A percentile compares a stretch with the other conserved stretches of the same genome.
These are phyloP conservation scores for Alternaria sp. DNA, from an alignment of 2,329 filamentous ascomycete genomes.

Conservation along the genomic window DNA sequence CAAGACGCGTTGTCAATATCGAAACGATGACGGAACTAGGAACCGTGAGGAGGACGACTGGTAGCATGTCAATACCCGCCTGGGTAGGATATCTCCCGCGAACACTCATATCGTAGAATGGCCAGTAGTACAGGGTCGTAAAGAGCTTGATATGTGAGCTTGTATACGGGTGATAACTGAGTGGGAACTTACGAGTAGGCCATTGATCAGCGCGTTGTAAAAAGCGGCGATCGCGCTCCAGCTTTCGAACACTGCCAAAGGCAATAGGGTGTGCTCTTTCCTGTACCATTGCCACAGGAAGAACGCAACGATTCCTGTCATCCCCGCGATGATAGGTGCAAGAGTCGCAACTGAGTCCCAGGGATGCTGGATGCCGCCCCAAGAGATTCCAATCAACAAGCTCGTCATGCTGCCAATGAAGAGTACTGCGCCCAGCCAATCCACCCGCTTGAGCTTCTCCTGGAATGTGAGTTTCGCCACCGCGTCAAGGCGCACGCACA, in stretches of 20 bases:
- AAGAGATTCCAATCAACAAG: constrained; percentile 53
- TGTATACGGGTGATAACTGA: not conserved
- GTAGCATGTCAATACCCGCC: constrained; percentile 50
- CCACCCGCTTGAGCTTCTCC: constrained; percentile 41
- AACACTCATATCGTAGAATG: constrained; percentile 51
- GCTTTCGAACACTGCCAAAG: constrained; percentile 47
- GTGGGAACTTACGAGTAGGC: constrained; percentile 49
- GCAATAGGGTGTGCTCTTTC: constrained; percentile 47
- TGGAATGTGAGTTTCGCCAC: constrained; percentile 21
- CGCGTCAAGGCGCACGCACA: constrained; percentile 31
- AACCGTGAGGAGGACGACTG: constrained; percentile 35
- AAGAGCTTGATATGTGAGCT: constrained; percentile 43
- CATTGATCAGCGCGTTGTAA: constrained; percentile 51
- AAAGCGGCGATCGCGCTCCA: constrained; percentile 49
- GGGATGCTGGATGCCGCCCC: constrained; percentile 49
- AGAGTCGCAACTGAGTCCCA: constrained; percentile 52
- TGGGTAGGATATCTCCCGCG: constrained; percentile 41
- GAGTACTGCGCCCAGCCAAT: constrained; percentile 53
- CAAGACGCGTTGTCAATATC: constrained; percentile 31
- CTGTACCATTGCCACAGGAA: constrained; percentile 46
- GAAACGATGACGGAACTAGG: constrained; percentile 37
- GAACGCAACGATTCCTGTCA: constrained; percentile 38
- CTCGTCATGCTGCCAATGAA: constrained; percentile 47
- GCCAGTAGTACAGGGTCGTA: constrained; percentile 52
- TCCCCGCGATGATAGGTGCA: constrained; percentile 49